Evolutionary conservation across 176 grass and related monocot genomes (phyloP), one percentile per base, ranked within the genome.

Genomic region (Triticum urartu): DNA sequence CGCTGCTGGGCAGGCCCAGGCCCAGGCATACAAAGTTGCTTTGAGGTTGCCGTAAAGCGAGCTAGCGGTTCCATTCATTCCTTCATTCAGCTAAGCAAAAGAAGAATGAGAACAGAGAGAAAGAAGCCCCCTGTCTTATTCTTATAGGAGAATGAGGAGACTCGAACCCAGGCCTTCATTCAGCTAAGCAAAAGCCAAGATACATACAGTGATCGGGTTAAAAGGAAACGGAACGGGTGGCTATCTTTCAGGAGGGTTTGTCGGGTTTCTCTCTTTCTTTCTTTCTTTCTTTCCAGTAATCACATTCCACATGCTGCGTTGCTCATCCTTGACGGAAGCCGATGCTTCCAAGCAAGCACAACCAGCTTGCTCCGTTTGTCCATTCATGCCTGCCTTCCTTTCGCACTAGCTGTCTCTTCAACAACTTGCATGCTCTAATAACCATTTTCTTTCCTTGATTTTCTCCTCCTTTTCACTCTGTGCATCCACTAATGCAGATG

Each of bases 321-420:
- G 72, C 72, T 32, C 72, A 0, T 20, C 8, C 43, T 30, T 3
- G 72, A 75, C 72, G 72, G 68, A 39, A 75, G 72, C 72, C 72
- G 3, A 38, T 73, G 72, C 72, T 75, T 75, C 43, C 43, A 75
- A 75, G 72, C 72, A 75, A 75, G 72, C 43, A 32, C 25, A 75
- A 32, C 43, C 43, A 32, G 72, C 43, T 75, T 28, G 72, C 72
- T 52, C 7, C 17, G 17, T 52, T 75, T 48, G 71, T 13, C 26
- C 71, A 17, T 52, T 52, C 72, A 52, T 52, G 25, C 24, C 72
- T 25, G 40, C 36, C 71, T 26, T 18, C 72, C 43, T 75, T 30
- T 52, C 43, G 14, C 14, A 6, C 15, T 18, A 54, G 42, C 72
- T 48, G 72, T 30, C 43, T 70, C 24, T 30, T 47, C 6, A 7